Percentiles rank a stretch among this genome's conserved stretches.
Conservation (phyloP, 306 rosid genomes). For the Fragaria nilgerrensis region DNA sequence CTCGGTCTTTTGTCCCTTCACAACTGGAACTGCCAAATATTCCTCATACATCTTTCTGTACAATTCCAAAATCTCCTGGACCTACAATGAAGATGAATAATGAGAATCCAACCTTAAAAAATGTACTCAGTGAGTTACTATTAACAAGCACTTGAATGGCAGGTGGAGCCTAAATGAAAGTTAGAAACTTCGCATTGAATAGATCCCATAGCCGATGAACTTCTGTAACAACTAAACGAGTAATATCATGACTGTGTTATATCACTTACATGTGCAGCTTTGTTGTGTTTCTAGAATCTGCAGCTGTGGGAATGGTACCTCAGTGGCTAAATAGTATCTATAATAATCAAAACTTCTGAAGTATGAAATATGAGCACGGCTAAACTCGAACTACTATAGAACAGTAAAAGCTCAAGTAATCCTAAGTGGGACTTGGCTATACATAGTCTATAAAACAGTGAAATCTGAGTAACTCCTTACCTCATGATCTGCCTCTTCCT, state of each 20-base stretch:
- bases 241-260: no score
- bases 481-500: slow-evolving; percentile 89
- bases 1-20: slow-evolving; percentile 90
- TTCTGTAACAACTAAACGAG: no score
- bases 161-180: no score
- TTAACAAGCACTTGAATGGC: no score
- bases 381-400: no score
- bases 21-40: slow-evolving; percentile 56
- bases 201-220: no score
- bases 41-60: slow-evolving; percentile 54
- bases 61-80: slow-evolving; percentile 73
- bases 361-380: no score
- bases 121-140: no score
- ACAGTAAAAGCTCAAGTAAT: not conserved
- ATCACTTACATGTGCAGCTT: no score
- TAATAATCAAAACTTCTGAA: no score
- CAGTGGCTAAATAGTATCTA: not conserved
- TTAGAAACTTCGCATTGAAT: no score
- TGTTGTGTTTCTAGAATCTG: not conserved
- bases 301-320: not conserved
- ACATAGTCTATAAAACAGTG: not conserved
- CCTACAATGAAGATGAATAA: slow-evolving; percentile 44
- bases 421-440: not conserved
- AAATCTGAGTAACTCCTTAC: slow-evolving; percentile 27
- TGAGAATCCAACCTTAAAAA: not conserved